Conservation (phyloP, 306 rosid genomes). For the Castanea crenata region DNA sequence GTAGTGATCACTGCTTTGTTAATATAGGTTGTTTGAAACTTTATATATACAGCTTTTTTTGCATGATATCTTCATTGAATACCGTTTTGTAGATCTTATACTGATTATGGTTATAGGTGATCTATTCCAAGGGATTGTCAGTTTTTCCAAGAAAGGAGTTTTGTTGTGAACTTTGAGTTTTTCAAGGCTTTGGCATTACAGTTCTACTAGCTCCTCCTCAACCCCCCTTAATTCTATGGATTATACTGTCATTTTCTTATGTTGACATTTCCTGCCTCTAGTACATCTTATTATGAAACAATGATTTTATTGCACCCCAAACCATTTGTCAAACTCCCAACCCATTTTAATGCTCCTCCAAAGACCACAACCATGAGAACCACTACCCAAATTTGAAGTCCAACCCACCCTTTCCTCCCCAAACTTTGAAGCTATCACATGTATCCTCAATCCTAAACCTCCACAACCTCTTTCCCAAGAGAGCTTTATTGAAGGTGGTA, state of each 20-base stretch:
- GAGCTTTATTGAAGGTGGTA: too few species aligned
- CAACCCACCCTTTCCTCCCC: too few species aligned
- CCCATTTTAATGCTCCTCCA: too few species aligned
- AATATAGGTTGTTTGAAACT: background rate
- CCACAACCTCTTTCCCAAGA: too few species aligned
- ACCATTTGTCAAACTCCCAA: background rate
- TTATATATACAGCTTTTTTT: background rate
- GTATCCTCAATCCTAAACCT: too few species aligned
- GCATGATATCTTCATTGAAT: background rate
- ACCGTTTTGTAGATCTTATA: background rate
- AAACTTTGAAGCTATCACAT: too few species aligned
- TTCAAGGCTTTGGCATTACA: background rate
- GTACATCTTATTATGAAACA: background rate
- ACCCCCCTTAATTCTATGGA: background rate
- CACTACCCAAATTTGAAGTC: too few species aligned
- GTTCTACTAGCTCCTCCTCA: background rate
- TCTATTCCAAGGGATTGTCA: background rate
- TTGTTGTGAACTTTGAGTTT: background rate
- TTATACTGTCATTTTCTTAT: background rate
- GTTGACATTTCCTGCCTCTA: background rate
- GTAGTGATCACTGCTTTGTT: background rate
- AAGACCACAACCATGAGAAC: background rate
- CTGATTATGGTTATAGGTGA: background rate
- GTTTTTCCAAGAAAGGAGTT: background rate
- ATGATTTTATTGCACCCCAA: background rate